Conservation (phyloP, 2,329 filamentous ascomycete genomes). For the Pseudogymnoascus sp. region DNA sequence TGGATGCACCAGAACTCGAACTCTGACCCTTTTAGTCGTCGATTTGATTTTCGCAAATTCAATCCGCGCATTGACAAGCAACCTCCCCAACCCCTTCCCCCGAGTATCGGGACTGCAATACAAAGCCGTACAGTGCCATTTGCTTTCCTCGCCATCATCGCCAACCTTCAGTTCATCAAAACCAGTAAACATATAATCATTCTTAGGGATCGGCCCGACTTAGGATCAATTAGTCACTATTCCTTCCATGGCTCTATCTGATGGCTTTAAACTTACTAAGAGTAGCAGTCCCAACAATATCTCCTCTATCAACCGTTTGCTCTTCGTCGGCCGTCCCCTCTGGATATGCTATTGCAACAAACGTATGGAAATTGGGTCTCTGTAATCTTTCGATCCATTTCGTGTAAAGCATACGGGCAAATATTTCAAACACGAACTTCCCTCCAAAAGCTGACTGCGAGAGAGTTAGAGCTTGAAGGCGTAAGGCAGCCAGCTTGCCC, state of each 20-base stretch:
- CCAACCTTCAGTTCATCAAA: slow-evolving; percentile 19
- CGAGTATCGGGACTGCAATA: slow-evolving; percentile 17
- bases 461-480: slow-evolving; percentile 24
- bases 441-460: slow-evolving; percentile 25
- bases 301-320: slow-evolving; percentile 18
- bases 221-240: background rate
- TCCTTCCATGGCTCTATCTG: background rate
- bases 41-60: slow-evolving; percentile 17
- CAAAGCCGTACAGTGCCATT: slow-evolving; percentile 22
- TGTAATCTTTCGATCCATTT: slow-evolving; percentile 24
- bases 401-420: slow-evolving; percentile 17
- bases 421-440: slow-evolving; percentile 25
- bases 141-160: slow-evolving; percentile 20
- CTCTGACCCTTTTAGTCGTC: slow-evolving; percentile 11
- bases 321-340: slow-evolving; percentile 10
- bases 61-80: slow-evolving; percentile 15
- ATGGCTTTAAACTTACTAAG: slow-evolving; percentile 11
- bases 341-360: slow-evolving; percentile 24
- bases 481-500: slow-evolving; percentile 21
- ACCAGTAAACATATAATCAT: slow-evolving; percentile 20
- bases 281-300: slow-evolving; percentile 28
- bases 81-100: slow-evolving; percentile 20
- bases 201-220: slow-evolving; percentile 22
- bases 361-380: slow-evolving; percentile 20
- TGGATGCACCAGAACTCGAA: slow-evolving; percentile 26